Evolutionary conservation across 1,139 yeast genomes (phyloP).

Genomic region (Debaryomyces psychrophilus): DNA sequence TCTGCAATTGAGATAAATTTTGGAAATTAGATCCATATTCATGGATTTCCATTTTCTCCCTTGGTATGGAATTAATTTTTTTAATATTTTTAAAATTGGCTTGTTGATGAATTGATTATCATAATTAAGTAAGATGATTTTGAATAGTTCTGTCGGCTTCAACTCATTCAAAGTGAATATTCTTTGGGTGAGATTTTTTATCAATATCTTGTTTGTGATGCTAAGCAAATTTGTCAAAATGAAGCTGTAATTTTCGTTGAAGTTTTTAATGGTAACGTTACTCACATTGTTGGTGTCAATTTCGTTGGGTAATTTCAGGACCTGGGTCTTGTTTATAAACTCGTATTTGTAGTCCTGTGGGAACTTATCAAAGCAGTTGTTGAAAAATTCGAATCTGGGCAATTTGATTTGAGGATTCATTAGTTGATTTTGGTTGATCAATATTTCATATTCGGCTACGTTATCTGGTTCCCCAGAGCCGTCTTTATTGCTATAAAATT

Average conservation of each 20-base stretch:
- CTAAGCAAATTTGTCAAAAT: conserved; percentile 49
- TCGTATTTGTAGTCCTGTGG: conserved; percentile 20
- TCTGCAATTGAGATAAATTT: conserved; percentile 76
- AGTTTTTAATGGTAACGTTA: conserved; percentile 33
- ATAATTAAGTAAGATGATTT: conserved; percentile 48
- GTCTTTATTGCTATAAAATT: conserved; percentile 11
- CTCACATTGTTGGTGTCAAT: conserved; percentile 33
- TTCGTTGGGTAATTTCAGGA: conserved; percentile 30
- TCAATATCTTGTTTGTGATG: conserved; percentile 46
- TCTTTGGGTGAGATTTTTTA: conserved; percentile 54
- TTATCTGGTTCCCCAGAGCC: conserved; percentile 21
- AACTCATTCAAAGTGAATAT: conserved; percentile 57
- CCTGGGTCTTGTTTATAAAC: conserved; percentile 35
- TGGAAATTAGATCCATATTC: conserved; percentile 92
- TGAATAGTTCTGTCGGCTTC: conserved; percentile 55
- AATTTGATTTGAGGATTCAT: conserved; percentile 50
- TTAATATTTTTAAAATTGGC: conserved; percentile 73
- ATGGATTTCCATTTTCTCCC: conserved; percentile 93
- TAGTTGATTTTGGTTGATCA: conserved; percentile 40
- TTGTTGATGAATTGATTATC: conserved; percentile 66
- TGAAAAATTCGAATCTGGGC: conserved; percentile 48
- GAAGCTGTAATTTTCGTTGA: conserved; percentile 48
- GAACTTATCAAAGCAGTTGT: conserved; percentile 35
- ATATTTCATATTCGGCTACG: conserved; percentile 41
- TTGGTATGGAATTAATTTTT: conserved; percentile 83